Evolutionary conservation across 805 yeast species (phyloP).

Genomic region (Tetrapisispora fleetii): DNA sequence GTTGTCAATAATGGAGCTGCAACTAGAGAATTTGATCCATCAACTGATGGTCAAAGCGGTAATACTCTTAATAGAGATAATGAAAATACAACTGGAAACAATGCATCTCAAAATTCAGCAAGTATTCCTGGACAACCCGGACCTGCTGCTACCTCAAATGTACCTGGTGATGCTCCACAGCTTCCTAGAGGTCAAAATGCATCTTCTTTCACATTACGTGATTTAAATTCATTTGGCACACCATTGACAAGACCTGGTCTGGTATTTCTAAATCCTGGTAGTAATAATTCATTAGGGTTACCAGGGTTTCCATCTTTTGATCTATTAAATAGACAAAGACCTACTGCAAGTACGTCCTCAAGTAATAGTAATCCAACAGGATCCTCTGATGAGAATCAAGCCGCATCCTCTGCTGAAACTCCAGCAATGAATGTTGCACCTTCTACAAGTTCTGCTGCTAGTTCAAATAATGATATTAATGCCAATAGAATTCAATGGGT

Average conservation of each 20-base stretch:
- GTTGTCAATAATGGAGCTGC: constrained; percentile 1
- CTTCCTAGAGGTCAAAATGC: neutral
- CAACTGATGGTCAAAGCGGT: neutral
- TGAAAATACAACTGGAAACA: neutral
- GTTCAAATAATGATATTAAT: neutral
- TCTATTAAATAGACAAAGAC: neutral
- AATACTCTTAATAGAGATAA: neutral
- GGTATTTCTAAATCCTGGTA: neutral
- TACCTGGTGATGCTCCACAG: too few species aligned
- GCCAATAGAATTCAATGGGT: constrained; percentile 12
- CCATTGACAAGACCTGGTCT: neutral
- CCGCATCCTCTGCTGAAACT: neutral
- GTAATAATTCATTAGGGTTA: neutral
- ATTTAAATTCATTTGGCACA: neutral
- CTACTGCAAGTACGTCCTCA: neutral
- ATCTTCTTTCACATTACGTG: neutral
- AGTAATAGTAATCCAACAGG: neutral
- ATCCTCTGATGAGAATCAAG: neutral
- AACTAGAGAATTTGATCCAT: neutral
- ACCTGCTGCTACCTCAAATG: too few species aligned
- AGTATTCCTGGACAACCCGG: neutral
- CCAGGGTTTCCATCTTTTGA: neutral
- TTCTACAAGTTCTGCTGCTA: constrained; percentile 2
- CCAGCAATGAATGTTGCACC: neutral
- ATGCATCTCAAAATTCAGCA: neutral